A percentile compares a stretch with the other conserved stretches of the same genome.
These are phyloP conservation scores for Colletotrichum brevisporum DNA, from an alignment of 2,329 filamentous ascomycete species.

Conservation along the genomic window DNA sequence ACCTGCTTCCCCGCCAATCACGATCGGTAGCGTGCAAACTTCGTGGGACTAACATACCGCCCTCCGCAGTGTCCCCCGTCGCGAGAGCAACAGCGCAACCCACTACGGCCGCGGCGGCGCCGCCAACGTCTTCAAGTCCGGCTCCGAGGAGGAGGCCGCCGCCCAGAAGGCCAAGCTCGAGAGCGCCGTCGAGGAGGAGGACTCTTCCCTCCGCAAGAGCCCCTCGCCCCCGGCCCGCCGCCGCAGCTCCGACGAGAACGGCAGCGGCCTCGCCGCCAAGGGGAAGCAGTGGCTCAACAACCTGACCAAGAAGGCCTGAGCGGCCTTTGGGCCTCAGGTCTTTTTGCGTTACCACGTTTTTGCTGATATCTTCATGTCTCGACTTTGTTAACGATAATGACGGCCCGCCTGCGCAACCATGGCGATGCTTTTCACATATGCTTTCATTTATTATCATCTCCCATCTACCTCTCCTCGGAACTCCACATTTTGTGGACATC, in stretches of 20 bases:
- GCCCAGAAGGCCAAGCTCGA: slow-evolving; percentile 46
- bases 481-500: too few relatives aligned
- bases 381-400: not conserved
- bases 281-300: slow-evolving; percentile 65
- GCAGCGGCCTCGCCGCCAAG: slow-evolving; percentile 55
- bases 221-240: slow-evolving; percentile 27
- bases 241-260: slow-evolving; percentile 40
- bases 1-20: slow-evolving; percentile 40
- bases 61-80: slow-evolving; percentile 64
- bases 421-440: not conserved
- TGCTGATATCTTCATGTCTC: not conserved
- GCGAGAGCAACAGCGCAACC: slow-evolving; percentile 69
- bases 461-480: not conserved
- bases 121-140: slow-evolving; percentile 75
- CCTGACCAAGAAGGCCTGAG: slow-evolving; percentile 64
- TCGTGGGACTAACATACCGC: slow-evolving; percentile 34
- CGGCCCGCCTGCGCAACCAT: not conserved
- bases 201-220: slow-evolving; percentile 42
- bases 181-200: slow-evolving; percentile 51
- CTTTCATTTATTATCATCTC: not conserved
- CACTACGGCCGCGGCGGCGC: slow-evolving; percentile 83
- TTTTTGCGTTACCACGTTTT: too few relatives aligned
- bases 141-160: slow-evolving; percentile 55
- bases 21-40: too few relatives aligned
- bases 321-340: not conserved